These are phyloP conservation scores for Fusarium sp. DNA, from an alignment of 2,329 filamentous ascomycete species.

Conservation along the genomic window DNA sequence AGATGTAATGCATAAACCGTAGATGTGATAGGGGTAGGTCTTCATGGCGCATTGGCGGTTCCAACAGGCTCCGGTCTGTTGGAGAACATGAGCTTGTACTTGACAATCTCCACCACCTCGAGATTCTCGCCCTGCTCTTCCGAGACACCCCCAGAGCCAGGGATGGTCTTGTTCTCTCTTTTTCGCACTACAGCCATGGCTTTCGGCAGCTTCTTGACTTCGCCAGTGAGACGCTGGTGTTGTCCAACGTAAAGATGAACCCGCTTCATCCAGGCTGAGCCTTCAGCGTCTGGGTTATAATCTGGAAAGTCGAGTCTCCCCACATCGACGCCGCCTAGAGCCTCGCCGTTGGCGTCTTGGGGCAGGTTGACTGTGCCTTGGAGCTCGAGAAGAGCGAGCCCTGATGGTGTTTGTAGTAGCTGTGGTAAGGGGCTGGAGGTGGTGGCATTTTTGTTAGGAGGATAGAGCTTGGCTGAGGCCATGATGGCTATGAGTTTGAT, in stretches of 20 bases:
- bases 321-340: slow-evolving; percentile 56
- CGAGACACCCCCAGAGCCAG: slow-evolving; percentile 55
- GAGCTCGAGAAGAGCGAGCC: slow-evolving; percentile 89
- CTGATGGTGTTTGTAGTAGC: slow-evolving; percentile 89
- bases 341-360: slow-evolving; percentile 48
- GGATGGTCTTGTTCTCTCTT: slow-evolving; percentile 57
- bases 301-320: slow-evolving; percentile 83
- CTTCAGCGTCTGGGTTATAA: slow-evolving; percentile 61
- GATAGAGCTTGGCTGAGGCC: slow-evolving; percentile 56
- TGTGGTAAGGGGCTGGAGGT: slow-evolving; percentile 73
- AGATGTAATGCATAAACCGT: neutral
- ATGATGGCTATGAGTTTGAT: slow-evolving; percentile 34
- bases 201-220: slow-evolving; percentile 85
- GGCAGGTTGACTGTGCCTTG: slow-evolving; percentile 91
- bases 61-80: slow-evolving; percentile 86
- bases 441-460: slow-evolving; percentile 47
- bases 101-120: slow-evolving; percentile 88
- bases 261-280: slow-evolving; percentile 86
- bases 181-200: slow-evolving; percentile 82
- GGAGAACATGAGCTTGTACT: slow-evolving; percentile 87
- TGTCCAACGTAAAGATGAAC: slow-evolving; percentile 89
- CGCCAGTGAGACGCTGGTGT: slow-evolving; percentile 88
- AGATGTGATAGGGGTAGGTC: neutral
- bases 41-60: slow-evolving; percentile 50
- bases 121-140: slow-evolving; percentile 62